Conservation (phyloP, 768 basidiomycete genomes). For the Suillus placidus region DNA sequence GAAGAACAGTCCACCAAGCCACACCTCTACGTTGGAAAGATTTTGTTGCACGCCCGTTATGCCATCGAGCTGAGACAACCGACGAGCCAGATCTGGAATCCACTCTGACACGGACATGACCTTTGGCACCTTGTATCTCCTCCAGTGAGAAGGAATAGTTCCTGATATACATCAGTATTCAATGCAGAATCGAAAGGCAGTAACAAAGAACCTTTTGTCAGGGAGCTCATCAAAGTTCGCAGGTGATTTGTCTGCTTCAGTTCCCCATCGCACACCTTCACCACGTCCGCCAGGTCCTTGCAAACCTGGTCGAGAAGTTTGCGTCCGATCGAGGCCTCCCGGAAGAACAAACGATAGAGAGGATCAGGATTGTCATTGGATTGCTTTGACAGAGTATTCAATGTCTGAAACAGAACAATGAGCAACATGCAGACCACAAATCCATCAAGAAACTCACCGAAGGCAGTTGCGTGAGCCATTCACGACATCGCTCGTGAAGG, state of each 20-base stretch:
- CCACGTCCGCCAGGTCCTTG: conserved; percentile 79
- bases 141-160: conserved; percentile 87
- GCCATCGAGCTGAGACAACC: conserved; percentile 80
- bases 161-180: conserved; percentile 47
- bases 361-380: conserved; percentile 78
- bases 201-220: conserved; percentile 76
- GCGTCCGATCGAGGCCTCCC: conserved; percentile 81
- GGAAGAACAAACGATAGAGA: conserved; percentile 83
- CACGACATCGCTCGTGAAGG: conserved; percentile 77
- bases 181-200: neutral
- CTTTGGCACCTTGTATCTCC: conserved; percentile 84
- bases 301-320: conserved; percentile 80
- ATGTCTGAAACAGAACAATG: conserved; percentile 45
- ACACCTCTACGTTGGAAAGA: conserved; percentile 74
- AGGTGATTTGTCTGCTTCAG: conserved; percentile 96
- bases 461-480: conserved; percentile 82
- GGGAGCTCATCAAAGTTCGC: conserved; percentile 84
- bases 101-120: conserved; percentile 82
- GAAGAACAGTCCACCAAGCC: conserved; percentile 95
- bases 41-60: conserved; percentile 58
- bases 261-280: conserved; percentile 82
- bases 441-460: conserved; percentile 47
- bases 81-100: conserved; percentile 79
- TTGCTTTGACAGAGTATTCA: conserved; percentile 66
- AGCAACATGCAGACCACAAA: conserved; percentile 12